Base-by-base conservation (phyloP, 352 stramenopile species). In the Phytophthora pini region DNA sequence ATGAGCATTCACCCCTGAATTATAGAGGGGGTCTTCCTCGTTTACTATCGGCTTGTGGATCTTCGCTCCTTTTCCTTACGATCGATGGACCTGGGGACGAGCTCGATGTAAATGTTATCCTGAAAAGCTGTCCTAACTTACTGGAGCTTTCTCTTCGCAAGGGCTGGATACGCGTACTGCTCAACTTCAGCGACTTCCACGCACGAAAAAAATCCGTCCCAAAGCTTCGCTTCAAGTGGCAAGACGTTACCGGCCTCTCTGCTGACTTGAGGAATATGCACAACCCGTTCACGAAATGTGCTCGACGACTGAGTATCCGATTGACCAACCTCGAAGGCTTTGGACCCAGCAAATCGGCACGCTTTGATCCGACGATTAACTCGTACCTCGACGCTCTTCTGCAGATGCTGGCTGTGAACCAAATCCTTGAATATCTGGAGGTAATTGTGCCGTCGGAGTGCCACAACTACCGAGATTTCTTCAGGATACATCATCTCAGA, bases 121-220 rank as follows among this genome's bases (percentile, higher is more conserved):
- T 67, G 2, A 48, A 43, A 5, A 50, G 34, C 17, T 67, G 59
- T 31, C 59, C 59, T 0, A 59, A 61, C 43, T 15, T 61, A 1
- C 8, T 50, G n/a, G 49, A 67, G 17, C 20, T 67, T 6, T 51
- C 32, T 9, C 41, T 67, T 5, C 32, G 32, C n/a, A 56, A 56
- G 27, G 57, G 57, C 9, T 27, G 45, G 39, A 10, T 58, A n/a
- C 17, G 48, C 15, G 26, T 51, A 10, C 47, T 17, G 13, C 47
- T 65, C 29, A 50, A 65, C 47, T 65, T 65, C 20, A 58, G 47
- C 31, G 57, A 57, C n/a, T 53, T 57, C 17, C 57, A 58, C 26
- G 7, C 46, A 36, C 36, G 39, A 26, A 40, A 50, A 22, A 2
- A 58, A 40, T 4, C 26, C 0, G 12, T 65, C 3, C 46, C 47